Evolutionary conservation across 345 rosid species (phyloP).

Genomic region (Rhodamnia argentea): DNA sequence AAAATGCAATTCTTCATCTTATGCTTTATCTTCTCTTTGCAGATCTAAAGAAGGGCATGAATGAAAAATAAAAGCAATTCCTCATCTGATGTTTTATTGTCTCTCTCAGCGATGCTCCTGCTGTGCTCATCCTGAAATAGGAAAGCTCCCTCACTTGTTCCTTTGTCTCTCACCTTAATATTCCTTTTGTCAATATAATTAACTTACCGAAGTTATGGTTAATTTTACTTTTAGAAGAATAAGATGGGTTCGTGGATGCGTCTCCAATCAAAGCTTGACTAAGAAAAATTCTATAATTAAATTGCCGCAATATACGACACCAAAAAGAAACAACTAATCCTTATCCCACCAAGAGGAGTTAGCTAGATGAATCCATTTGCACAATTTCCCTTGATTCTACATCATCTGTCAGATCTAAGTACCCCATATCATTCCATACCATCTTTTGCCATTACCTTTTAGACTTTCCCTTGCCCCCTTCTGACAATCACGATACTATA

Average conservation of each 20-base stretch:
- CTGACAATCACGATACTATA: background rate
- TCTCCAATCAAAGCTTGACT: background rate
- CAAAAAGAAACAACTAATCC: background rate
- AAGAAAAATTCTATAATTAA: background rate
- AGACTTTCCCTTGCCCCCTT: background rate
- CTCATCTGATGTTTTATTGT: background rate
- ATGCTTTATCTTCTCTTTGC: background rate
- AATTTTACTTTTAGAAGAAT: background rate
- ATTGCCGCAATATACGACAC: background rate
- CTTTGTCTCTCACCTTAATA: background rate
- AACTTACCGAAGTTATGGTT: background rate
- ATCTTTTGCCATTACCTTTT: background rate
- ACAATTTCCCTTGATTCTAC: background rate
- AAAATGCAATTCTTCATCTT: background rate
- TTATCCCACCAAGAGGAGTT: background rate
- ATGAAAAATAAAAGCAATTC: background rate
- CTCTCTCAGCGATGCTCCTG: background rate
- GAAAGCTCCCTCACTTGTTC: background rate
- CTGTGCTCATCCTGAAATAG: background rate
- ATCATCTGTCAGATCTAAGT: background rate
- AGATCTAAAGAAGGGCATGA: background rate
- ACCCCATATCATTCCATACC: background rate
- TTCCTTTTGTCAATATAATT: background rate
- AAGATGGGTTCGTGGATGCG: background rate
- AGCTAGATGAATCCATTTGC: background rate